These are phyloP conservation scores for Geotrichum bryndzae DNA, from an alignment of 1,139 yeast species.

Conservation along the genomic window DNA sequence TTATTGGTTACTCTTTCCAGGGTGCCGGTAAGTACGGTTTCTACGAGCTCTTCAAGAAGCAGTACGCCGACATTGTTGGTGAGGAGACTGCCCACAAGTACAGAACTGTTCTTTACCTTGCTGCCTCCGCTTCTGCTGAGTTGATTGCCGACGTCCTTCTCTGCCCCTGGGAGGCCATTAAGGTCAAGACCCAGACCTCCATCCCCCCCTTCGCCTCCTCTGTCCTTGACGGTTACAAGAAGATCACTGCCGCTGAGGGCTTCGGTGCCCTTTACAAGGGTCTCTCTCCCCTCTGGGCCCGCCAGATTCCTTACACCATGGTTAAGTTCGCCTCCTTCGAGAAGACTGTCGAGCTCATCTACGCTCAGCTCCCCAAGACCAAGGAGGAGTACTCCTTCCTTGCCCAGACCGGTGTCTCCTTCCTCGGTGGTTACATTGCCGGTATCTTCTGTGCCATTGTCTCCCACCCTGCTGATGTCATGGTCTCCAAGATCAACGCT, in stretches of 20 bases:
- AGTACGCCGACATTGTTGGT: conserved; percentile 64
- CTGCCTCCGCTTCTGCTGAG: conserved; percentile 90
- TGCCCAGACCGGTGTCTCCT: conserved; percentile 89
- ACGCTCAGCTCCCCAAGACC: conserved; percentile 46
- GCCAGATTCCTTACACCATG: conserved; percentile 97
- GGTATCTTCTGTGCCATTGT: conserved; percentile 93
- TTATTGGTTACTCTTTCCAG: conserved; percentile 84
- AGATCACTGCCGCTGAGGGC: conserved; percentile 63
- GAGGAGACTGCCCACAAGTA: conserved; percentile 55
- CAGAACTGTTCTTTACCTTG: conserved; percentile 68
- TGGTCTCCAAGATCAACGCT: conserved; percentile 86
- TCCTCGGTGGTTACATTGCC: conserved; percentile 90
- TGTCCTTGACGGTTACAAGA: conserved; percentile 61
- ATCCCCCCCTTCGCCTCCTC: conserved; percentile 70
- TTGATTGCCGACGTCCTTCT: conserved; percentile 80
- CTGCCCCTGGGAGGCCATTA: conserved; percentile 91
- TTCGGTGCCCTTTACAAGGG: conserved; percentile 72
- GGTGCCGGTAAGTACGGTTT: conserved; percentile 97
- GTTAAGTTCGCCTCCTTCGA: conserved; percentile 92
- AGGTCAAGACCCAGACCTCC: conserved; percentile 88
- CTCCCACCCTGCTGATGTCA: conserved; percentile 95
- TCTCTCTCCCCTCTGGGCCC: conserved; percentile 81
- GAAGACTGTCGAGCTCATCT: conserved; percentile 72
- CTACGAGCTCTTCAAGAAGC: conserved; percentile 81
- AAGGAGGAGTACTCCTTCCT: conserved; percentile 50